Evolutionary conservation across 208 protist species (phyloP).

Genomic region (Trypanosoma avium): DNA sequence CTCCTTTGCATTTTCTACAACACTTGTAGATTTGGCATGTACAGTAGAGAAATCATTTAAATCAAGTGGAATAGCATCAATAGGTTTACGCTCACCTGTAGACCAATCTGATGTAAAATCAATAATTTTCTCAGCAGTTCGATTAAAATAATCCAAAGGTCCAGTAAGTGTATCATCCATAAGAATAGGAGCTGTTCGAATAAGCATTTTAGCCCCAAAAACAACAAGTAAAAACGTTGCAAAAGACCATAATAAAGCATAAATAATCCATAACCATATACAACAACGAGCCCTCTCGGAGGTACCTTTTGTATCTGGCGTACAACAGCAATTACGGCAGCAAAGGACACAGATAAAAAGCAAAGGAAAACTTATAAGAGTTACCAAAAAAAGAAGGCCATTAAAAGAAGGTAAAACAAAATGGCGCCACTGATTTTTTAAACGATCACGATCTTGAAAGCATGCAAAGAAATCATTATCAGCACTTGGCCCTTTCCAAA

Average conservation of each 20-base stretch:
- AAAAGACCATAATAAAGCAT: constrained; percentile 47
- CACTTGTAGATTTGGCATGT: neutral
- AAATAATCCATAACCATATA: constrained; percentile 72
- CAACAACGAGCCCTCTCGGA: constrained; percentile 31
- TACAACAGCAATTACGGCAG: constrained; percentile 18
- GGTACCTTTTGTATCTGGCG: neutral
- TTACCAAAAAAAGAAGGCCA: constrained; percentile 53
- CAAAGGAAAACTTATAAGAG: constrained; percentile 53
- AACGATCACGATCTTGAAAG: constrained; percentile 43
- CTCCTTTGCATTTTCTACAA: neutral
- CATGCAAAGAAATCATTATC: constrained; percentile 68
- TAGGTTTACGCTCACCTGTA: neutral
- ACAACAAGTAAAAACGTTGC: constrained; percentile 61
- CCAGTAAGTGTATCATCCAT: neutral
- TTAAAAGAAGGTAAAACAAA: constrained; percentile 58
- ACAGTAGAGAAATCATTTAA: constrained; percentile 13
- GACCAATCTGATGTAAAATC: constrained; percentile 13
- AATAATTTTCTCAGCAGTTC: constrained; percentile 16
- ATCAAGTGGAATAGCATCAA: neutral
- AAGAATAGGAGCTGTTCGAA: neutral
- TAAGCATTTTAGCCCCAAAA: constrained; percentile 34
- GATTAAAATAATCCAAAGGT: constrained; percentile 21
- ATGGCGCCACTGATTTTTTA: constrained; percentile 53
- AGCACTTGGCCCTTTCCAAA: constrained; percentile 53
- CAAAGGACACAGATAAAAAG: constrained; percentile 28